A percentile compares a stretch with the other conserved stretches of the same genome.
These are phyloP conservation scores for Aspergillus ochraceus DNA, from an alignment of 2,329 filamentous ascomycete species.

Conservation along the genomic window DNA sequence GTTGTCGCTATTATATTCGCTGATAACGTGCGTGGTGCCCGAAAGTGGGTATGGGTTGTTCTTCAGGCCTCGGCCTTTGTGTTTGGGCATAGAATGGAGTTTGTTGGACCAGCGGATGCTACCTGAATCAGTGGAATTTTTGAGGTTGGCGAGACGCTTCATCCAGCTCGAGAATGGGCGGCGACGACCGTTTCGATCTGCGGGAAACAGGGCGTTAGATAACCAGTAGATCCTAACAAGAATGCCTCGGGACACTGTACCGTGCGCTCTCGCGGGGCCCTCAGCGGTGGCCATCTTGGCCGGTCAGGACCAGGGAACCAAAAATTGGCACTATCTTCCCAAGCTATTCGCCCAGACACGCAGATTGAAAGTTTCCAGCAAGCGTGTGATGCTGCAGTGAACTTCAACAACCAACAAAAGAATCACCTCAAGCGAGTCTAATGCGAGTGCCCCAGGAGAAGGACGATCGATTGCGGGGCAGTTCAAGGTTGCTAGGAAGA, in stretches of 20 bases:
- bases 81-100: conserved; percentile 33
- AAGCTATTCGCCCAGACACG: background rate
- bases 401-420: background rate
- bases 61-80: conserved; percentile 62
- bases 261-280: conserved; percentile 44
- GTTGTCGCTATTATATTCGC: conserved; percentile 45
- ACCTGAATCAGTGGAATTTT: conserved; percentile 63
- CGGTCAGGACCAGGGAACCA: background rate
- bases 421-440: background rate
- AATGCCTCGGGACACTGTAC: conserved; percentile 33
- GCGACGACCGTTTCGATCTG: conserved; percentile 73
- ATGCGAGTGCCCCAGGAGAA: background rate
- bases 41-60: conserved; percentile 94
- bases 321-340: background rate
- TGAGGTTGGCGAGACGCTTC: conserved; percentile 88
- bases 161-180: conserved; percentile 91
- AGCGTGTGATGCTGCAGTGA: background rate
- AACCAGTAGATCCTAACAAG: background rate
- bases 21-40: conserved; percentile 53
- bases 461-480: background rate
- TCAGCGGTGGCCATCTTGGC: conserved; percentile 34
- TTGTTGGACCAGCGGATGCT: conserved; percentile 41
- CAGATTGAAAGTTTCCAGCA: background rate
- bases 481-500: background rate
- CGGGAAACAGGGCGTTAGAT: conserved; percentile 4